Percentiles rank a stretch among this genome's conserved stretches.
These are phyloP conservation scores for Zanthoxylum bungeanum DNA, from an alignment of 345 rosid species.

Conservation along the genomic window DNA sequence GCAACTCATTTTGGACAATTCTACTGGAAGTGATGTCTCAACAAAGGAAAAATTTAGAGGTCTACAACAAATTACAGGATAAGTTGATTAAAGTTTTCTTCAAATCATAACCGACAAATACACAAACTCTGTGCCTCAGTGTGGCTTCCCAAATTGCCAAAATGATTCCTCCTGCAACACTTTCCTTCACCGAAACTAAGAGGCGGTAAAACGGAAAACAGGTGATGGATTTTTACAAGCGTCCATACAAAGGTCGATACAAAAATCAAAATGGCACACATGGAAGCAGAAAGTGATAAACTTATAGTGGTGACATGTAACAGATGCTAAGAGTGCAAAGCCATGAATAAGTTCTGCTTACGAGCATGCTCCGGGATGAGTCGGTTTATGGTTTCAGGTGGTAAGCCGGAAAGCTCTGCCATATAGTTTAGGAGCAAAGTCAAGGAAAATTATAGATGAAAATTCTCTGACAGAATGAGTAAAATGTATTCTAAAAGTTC, in stretches of 20 bases:
- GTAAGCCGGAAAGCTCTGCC: conserved; percentile 76
- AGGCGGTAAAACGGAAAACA: neutral
- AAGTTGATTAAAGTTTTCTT: conserved; percentile 16
- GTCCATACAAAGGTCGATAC: no score
- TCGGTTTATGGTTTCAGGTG: conserved; percentile 55
- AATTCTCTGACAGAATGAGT: no score
- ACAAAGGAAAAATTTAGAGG: no score
- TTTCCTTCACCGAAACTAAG: conserved; percentile 10
- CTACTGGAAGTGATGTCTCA: no score
- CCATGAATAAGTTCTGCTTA: conserved; percentile 91
- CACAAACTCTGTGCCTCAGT: conserved; percentile 30
- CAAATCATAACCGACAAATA: conserved; percentile 5
- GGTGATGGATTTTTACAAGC: conserved; percentile 14
- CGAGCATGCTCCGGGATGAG: conserved; percentile 89
- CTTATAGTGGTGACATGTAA: neutral
- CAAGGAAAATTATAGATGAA: neutral
- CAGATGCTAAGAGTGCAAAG: conserved; percentile 48
- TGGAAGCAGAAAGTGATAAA: neutral
- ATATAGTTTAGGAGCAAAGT: neutral
- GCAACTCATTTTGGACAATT: no score
- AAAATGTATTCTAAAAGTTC: no score
- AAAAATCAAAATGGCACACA: neutral
- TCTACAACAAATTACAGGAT: conserved; percentile 24
- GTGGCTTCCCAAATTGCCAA: conserved; percentile 20
- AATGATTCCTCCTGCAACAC: conserved; percentile 14